Conservation (phyloP, 2,329 filamentous ascomycete species). For the Coniochaeta prunicola region DNA sequence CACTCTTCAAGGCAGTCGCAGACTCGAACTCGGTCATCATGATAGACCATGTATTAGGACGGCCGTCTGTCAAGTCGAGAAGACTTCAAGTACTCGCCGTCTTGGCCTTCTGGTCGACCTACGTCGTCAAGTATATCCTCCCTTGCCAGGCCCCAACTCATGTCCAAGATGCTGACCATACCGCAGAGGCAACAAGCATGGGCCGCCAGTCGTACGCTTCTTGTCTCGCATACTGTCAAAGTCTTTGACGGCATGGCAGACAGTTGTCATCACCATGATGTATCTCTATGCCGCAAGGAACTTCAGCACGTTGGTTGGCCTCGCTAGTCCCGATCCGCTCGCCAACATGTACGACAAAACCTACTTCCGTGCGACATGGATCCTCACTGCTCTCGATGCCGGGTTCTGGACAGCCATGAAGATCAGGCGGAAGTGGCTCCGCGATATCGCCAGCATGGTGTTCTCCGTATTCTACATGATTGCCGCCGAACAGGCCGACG, state of each 20-base stretch:
- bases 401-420: slow-evolving; percentile 99
- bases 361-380: slow-evolving; percentile 96
- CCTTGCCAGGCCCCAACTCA: background rate
- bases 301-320: slow-evolving; percentile 83
- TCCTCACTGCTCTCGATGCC: slow-evolving; percentile 87
- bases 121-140: slow-evolving; percentile 60
- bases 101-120: slow-evolving; percentile 83
- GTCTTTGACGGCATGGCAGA: slow-evolving; percentile 82
- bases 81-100: slow-evolving; percentile 90
- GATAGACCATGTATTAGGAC: slow-evolving; percentile 85
- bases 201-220: slow-evolving; percentile 66
- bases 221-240: slow-evolving; percentile 66
- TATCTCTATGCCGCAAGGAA: slow-evolving; percentile 90
- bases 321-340: slow-evolving; percentile 88
- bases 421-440: slow-evolving; percentile 68
- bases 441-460: slow-evolving; percentile 73
- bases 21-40: slow-evolving; percentile 24
- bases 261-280: slow-evolving; percentile 76
- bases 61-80: slow-evolving; percentile 84
- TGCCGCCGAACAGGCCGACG: slow-evolving; percentile 88
- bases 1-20: background rate
- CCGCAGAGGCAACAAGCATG: slow-evolving; percentile 75
- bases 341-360: slow-evolving; percentile 87
- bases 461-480: slow-evolving; percentile 90
- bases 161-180: slow-evolving; percentile 10